Evolutionary conservation across 2,329 filamentous ascomycete species (phyloP), one percentile per base, ranked within the genome.

Genomic region (Fusarium sulawesiense): DNA sequence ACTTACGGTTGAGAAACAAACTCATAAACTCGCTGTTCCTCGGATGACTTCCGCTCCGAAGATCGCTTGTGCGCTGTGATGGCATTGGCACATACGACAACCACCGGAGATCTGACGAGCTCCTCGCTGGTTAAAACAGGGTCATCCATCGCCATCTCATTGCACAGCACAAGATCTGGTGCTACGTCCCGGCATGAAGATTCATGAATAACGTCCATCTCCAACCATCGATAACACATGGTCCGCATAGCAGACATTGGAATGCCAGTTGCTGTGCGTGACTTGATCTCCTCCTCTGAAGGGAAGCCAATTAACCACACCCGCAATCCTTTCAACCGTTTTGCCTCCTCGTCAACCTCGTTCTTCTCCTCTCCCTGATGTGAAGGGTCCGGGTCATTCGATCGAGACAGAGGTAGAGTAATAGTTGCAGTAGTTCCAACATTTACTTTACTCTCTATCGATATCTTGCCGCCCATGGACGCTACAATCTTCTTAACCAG

Each of bases 401-500:
- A 56, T 18, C 56, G 60, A 13, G 64, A 55, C 1, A 82, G 58
- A 5, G 78, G 79, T 2, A 81, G 51, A 2, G 66, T 75, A 6
- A 81, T 78, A 4, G 70, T 75, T 25, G 79, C 76, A 7, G 70
- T 78, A 11, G 82, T 83, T 3, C 82, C 82, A 8, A 75, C 58
- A 12, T 78, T 78, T 3, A 79, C 42, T 16, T 76, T 72, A 47
- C 79, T 90, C 65, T 83, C 82, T 16, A 92, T 83, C 14, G 85
- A 81, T 57, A 93, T 87, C 7, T 81, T 83, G 0, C 90, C 90
- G 27, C 84, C 83, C 3, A 92, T 80, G 14, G 86, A 84, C n/a
- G 84, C 83, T 2, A 89, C 85, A 7, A 92, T 87, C 60, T 82
- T 80, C 18, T 85, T 84, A 6, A 92, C 90, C 10, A 92, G 86